A percentile compares a stretch with the other conserved stretches of the same genome.
phyloP scores from a whole-genome alignment of 441 rosid genomes.

The Lepidium campestre region DNA sequence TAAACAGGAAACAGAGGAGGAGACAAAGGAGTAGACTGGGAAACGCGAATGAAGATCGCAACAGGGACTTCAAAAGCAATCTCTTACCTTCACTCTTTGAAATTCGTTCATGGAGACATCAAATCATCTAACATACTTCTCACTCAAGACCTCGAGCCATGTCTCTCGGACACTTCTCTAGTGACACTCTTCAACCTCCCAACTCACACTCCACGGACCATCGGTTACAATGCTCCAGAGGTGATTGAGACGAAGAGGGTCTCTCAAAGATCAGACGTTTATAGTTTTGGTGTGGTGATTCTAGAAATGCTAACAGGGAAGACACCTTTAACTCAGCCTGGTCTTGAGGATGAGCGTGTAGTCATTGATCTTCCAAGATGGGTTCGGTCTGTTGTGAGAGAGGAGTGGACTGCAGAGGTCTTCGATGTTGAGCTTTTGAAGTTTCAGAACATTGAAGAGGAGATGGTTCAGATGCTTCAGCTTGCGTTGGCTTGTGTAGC shows the following conservation, averaged over 20 bases:
- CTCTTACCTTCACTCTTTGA: conserved; percentile 43
- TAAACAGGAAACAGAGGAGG: conserved; percentile 37
- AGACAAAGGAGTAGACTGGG: conserved; percentile 47
- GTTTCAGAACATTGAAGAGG: conserved; percentile 51
- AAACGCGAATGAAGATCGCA: conserved; percentile 49
- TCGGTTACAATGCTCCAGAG: conserved; percentile 63
- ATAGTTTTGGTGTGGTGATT: conserved; percentile 65
- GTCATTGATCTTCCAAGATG: conserved; percentile 60
- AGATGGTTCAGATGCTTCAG: conserved; percentile 69
- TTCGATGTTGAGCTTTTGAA: conserved; percentile 59
- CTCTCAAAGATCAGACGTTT: conserved; percentile 56
- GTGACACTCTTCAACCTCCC: conserved; percentile 47
- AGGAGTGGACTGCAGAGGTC: conserved; percentile 72
- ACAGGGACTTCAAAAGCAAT: conserved; percentile 48
- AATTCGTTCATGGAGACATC: conserved; percentile 59
- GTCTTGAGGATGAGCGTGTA: conserved; percentile 39
- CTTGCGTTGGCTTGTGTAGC: conserved; percentile 51
- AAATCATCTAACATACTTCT: conserved; percentile 61
- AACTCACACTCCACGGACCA: conserved; percentile 35
- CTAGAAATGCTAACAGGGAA: conserved; percentile 64
- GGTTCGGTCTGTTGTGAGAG: conserved; percentile 65
- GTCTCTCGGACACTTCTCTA: conserved; percentile 50
- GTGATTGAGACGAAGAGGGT: conserved; percentile 43
- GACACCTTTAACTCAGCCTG: conserved; percentile 46
- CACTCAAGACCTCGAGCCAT: conserved; percentile 44